Evolutionary conservation across 202 grass and related monocot genomes (phyloP), one percentile per base, ranked within the genome.

Genomic region (Musa balbisiana): DNA sequence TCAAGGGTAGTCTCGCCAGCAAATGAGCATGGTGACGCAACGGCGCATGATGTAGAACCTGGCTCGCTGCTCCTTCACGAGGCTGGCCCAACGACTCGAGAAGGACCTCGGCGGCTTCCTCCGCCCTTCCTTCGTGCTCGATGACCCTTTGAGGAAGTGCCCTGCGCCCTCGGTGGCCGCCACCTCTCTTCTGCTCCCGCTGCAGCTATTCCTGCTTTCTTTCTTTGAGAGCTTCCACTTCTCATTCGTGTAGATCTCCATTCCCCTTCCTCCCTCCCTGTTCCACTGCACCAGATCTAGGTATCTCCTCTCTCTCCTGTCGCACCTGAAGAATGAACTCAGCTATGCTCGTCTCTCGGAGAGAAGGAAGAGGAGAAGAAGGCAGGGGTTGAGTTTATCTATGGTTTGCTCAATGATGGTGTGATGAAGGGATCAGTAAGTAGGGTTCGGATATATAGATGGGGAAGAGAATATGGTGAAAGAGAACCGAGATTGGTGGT

Each of bases 21-120:
- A 98, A 50, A 94, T 88, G 66, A 98, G 94, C 94, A 98, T 98
- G 81, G 87, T 92, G 29, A 98, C 94, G 73, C 94, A 98, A 72
- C 94, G 94, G 78, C 94, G 91, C 94, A 98, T 90, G 83, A 98
- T 98, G 86, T 98, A 98, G 91, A 98, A 98, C 26, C 87, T 82
- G 66, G 91, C 94, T 43, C 94, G 78, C 83, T 98, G 94, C 84
- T 98, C 88, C 87, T 98, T 98, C 11, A 94, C 91, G 14, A 98
- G 87, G 33, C 81, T 82, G 23, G 88, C 84, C 78, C 90, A 98
- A 54, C 94, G 84, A 77, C 91, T 92, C 15, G 95, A 92, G 81
- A 99, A 88, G 21, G 95, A 92, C 9, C 84, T 75, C 76, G 71
- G 69, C 71, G 84, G 50, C 62, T 2, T 63, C 64, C 50, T 17